Evolutionary conservation across 768 basidiomycete genomes (phyloP).

Genomic region (Kwoniella dejecticola): DNA sequence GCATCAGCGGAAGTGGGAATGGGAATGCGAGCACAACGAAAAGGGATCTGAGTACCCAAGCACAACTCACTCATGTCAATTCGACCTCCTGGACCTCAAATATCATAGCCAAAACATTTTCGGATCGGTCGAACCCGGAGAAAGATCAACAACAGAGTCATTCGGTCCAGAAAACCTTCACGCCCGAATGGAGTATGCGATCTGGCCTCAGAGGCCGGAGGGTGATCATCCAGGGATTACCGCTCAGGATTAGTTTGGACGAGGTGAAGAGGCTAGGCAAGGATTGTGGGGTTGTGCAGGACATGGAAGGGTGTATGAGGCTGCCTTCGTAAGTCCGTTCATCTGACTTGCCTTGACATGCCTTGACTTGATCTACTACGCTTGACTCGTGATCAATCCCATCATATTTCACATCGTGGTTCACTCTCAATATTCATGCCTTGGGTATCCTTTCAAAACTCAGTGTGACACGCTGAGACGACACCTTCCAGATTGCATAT

Average conservation of each 20-base stretch:
- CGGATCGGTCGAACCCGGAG: neutral
- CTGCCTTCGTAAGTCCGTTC: conserved; percentile 25
- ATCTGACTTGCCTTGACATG: too few relatives aligned
- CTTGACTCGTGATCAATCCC: too few relatives aligned
- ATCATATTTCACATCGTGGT: too few relatives aligned
- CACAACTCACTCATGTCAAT: too few relatives aligned
- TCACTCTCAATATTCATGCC: too few relatives aligned
- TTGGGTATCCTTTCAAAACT: too few relatives aligned
- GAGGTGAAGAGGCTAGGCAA: conserved; percentile 21
- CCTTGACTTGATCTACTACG: too few relatives aligned
- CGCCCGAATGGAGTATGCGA: conserved; percentile 15
- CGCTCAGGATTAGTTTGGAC: neutral
- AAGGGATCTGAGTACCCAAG: neutral
- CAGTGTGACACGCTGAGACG: too few relatives aligned
- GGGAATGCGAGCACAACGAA: neutral
- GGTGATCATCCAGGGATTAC: conserved; percentile 25
- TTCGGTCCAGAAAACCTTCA: conserved; percentile 2
- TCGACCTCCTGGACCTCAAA: too few relatives aligned
- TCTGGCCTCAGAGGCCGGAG: conserved; percentile 13
- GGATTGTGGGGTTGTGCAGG: conserved; percentile 22
- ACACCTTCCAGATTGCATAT: too few relatives aligned
- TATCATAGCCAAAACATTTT: conserved; percentile 3
- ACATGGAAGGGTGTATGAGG: conserved; percentile 2
- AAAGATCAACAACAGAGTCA: neutral
- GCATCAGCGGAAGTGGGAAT: neutral